Evolutionary conservation across 169 alveolate genomes (phyloP).

Genomic region (Plasmodium vivax): DNA sequence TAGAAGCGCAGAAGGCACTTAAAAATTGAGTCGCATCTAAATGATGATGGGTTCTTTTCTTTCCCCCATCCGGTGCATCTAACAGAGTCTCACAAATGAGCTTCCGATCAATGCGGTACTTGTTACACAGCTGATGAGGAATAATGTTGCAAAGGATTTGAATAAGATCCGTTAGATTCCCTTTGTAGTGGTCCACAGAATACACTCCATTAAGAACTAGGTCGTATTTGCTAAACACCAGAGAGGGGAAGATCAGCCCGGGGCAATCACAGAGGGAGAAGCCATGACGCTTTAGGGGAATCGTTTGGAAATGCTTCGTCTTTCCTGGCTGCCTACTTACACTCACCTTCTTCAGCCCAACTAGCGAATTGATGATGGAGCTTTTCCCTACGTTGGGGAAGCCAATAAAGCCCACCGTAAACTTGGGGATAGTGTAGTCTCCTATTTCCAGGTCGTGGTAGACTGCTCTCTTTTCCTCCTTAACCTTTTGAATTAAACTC

Average conservation of each 20-base stretch:
- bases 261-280: conserved; percentile 97
- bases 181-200: conserved; percentile 96
- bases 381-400: conserved; percentile 99
- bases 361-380: conserved; percentile 96
- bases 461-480: conserved; percentile 24
- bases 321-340: conserved; percentile 98
- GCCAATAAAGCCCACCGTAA: conserved; percentile 97
- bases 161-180: conserved; percentile 92
- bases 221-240: conserved; percentile 96
- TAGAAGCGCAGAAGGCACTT: conserved; percentile 84
- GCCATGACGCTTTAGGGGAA: conserved; percentile 83
- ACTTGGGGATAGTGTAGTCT: conserved; percentile 63
- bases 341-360: conserved; percentile 93
- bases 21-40: conserved; percentile 87
- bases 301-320: conserved; percentile 97
- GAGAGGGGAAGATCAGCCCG: conserved; percentile 97
- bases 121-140: conserved; percentile 87
- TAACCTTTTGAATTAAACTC: conserved; percentile 67
- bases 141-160: conserved; percentile 95
- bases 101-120: conserved; percentile 71
- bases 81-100: conserved; percentile 40
- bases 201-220: conserved; percentile 96
- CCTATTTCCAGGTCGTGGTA: conserved; percentile 62
- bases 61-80: conserved; percentile 73
- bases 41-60: conserved; percentile 77